phyloP scores from a whole-genome alignment of 371 early-diverging fungal genomes.

The Gilbertella persicaria region DNA sequence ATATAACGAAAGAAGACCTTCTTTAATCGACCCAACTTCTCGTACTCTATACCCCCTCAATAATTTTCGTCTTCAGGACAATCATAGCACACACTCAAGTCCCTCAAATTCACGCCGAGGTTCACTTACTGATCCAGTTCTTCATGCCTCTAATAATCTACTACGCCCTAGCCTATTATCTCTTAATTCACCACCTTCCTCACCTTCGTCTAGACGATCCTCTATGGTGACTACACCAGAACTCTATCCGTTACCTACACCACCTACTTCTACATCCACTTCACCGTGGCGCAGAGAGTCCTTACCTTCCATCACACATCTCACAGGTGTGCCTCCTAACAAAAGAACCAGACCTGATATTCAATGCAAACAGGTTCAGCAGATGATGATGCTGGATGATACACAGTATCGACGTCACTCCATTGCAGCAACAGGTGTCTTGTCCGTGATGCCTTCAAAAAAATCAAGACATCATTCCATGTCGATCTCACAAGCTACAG shows the following conservation, averaged over 20 bases:
- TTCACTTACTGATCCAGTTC: slow-evolving; percentile 32
- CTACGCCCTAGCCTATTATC: slow-evolving; percentile 14
- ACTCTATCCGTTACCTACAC: background rate
- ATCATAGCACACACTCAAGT: slow-evolving; percentile 15
- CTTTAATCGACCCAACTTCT: slow-evolving; percentile 14
- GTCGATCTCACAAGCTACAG: too few species aligned
- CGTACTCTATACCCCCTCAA: slow-evolving; percentile 28
- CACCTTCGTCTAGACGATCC: slow-evolving; percentile 32
- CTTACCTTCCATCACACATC: slow-evolving; percentile 35
- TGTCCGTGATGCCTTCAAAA: too few species aligned
- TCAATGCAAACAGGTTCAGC: background rate
- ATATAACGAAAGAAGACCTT: slow-evolving; percentile 15
- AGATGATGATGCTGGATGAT: background rate
- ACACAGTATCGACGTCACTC: slow-evolving; percentile 11
- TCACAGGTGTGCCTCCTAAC: slow-evolving; percentile 17
- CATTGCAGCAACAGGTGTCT: slow-evolving; percentile 1
- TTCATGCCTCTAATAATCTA: slow-evolving; percentile 23
- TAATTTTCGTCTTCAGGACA: slow-evolving; percentile 18
- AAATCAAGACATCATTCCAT: too few species aligned
- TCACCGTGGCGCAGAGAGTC: slow-evolving; percentile 34
- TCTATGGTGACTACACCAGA: slow-evolving; percentile 17
- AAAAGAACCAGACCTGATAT: too few species aligned
- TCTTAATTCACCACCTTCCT: slow-evolving; percentile 33
- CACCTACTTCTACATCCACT: background rate
- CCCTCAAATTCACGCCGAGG: slow-evolving; percentile 36